A percentile compares a stretch with the other conserved stretches of the same genome.
These are phyloP conservation scores for Epicoccum nigrum DNA, from an alignment of 2,329 filamentous ascomycete species.

Conservation along the genomic window DNA sequence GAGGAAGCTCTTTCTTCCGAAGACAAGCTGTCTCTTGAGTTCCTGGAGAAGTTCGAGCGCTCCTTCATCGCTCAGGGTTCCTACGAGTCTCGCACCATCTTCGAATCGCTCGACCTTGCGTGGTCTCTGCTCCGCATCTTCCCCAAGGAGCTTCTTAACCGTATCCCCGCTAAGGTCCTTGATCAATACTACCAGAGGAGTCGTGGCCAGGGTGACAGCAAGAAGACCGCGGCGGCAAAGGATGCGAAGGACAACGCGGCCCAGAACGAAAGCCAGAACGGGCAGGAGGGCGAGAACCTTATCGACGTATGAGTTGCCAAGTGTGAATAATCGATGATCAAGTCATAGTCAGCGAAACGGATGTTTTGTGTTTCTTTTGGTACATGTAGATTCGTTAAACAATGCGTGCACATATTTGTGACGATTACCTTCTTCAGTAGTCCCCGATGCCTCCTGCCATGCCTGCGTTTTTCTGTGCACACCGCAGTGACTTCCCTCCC, in stretches of 20 bases:
- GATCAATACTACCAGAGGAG: constrained; percentile 58
- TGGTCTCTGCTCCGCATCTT: constrained; percentile 97
- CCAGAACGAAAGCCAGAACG: constrained; percentile 24
- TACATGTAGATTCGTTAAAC: constrained; percentile 27
- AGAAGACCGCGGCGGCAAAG: constrained; percentile 46
- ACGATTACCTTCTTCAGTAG: no score
- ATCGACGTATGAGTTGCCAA: constrained; percentile 43
- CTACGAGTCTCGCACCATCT: constrained; percentile 91
- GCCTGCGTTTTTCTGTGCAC: no score
- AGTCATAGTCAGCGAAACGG: constrained; percentile 22
- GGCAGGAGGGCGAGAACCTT: constrained; percentile 45
- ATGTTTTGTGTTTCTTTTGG: constrained; percentile 24
- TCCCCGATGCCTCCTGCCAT: not conserved
- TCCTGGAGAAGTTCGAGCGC: constrained; percentile 97
- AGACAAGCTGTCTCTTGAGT: constrained; percentile 97
- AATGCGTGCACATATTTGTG: not conserved
- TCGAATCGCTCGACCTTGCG: constrained; percentile 91
- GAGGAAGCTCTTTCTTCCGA: constrained; percentile 95
- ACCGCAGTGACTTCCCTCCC: no score
- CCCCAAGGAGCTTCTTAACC: constrained; percentile 97
- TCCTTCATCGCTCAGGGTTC: constrained; percentile 91
- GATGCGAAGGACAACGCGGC: constrained; percentile 53
- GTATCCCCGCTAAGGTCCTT: constrained; percentile 63
- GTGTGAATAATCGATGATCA: constrained; percentile 3
- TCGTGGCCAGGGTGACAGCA: constrained; percentile 47